phyloP scores from a whole-genome alignment of 1,284 basidiomycete species.

The Irpex rosettiformis region DNA sequence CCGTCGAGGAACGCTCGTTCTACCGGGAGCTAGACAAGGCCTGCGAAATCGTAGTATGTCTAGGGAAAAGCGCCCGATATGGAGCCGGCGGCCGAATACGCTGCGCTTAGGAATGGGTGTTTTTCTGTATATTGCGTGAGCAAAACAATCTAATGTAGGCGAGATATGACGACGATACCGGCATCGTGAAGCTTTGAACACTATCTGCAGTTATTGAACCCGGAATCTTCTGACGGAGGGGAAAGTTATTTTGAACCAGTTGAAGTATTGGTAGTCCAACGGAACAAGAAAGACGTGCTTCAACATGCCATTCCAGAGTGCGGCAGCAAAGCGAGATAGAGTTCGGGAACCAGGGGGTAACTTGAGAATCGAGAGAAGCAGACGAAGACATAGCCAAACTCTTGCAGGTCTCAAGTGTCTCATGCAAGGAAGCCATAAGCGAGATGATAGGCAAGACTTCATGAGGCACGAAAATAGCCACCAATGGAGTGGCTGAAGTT shows the following conservation, averaged over 20 bases:
- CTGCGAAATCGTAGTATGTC: not conserved
- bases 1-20: not conserved
- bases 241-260: too few relatives aligned
- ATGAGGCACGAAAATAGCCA: slow-evolving; percentile 9
- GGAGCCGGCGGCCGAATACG: too few relatives aligned
- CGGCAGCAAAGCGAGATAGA: not conserved
- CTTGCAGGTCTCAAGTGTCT: not conserved
- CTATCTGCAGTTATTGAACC: too few relatives aligned
- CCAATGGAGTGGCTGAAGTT: slow-evolving; percentile 10
- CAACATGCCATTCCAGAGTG: too few relatives aligned
- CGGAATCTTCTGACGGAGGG: too few relatives aligned
- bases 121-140: not conserved
- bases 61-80: too few relatives aligned
- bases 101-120: not conserved
- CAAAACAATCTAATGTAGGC: not conserved
- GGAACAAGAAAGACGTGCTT: too few relatives aligned
- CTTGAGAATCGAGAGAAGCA: not conserved
- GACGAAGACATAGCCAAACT: not conserved
- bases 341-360: not conserved
- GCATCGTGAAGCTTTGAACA: not conserved
- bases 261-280: too few relatives aligned
- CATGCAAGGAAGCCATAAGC: not conserved
- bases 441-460: not conserved
- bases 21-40: not conserved
- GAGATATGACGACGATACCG: too few relatives aligned